phyloP scores from a whole-genome alignment of 352 stramenopile genomes.

The Pythium oligandrum region DNA sequence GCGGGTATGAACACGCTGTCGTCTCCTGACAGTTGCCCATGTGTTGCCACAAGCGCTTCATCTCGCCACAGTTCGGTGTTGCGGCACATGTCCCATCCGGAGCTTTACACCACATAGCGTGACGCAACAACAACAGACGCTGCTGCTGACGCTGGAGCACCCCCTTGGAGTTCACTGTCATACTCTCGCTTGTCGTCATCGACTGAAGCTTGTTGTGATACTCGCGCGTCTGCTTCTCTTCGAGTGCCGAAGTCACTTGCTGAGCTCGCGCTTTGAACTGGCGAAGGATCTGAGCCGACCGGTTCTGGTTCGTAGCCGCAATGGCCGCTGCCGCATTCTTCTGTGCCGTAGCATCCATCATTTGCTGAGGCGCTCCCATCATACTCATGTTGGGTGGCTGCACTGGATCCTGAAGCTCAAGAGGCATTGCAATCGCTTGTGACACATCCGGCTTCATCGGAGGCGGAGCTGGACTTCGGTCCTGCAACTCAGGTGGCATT shows the following conservation, averaged over 20 bases:
- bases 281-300: conserved; percentile 76
- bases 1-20: conserved; percentile 93
- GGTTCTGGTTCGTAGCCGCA: conserved; percentile 43
- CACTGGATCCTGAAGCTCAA: conserved; percentile 19
- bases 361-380: conserved; percentile 5
- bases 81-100: conserved; percentile 91
- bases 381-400: conserved; percentile 1
- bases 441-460: conserved; percentile 21
- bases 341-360: conserved; percentile 15
- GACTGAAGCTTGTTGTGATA: conserved; percentile 83
- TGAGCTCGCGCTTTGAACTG: conserved; percentile 76
- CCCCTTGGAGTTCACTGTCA: conserved; percentile 83
- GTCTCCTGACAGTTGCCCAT: conserved; percentile 98
- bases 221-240: conserved; percentile 72
- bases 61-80: conserved; percentile 95
- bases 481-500: conserved; percentile 72
- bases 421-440: conserved; percentile 25
- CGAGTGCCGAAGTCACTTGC: conserved; percentile 76
- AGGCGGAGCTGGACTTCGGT: conserved; percentile 21
- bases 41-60: conserved; percentile 98
- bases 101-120: conserved; percentile 98
- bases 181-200: conserved; percentile 73
- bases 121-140: conserved; percentile 93
- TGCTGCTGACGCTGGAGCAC: conserved; percentile 98
- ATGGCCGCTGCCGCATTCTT: conserved; percentile 17